Percentiles rank a stretch among this genome's conserved stretches.
phyloP scores from a whole-genome alignment of 2,329 filamentous ascomycete species.

The Xylaria polymorpha region DNA sequence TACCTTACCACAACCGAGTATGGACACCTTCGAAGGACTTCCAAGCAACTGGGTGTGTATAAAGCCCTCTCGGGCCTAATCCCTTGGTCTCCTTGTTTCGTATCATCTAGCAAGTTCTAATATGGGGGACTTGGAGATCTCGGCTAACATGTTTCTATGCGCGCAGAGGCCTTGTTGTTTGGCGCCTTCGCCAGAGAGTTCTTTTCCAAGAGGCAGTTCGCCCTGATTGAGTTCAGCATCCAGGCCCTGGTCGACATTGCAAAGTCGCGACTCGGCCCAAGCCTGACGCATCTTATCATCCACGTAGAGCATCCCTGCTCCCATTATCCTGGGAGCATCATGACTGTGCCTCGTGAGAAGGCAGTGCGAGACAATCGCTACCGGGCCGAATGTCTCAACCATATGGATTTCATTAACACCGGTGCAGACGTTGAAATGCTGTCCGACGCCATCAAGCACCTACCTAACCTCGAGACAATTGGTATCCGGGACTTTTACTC shows the following conservation, averaged over 20 bases:
- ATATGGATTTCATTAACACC: conserved; percentile 53
- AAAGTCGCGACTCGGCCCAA: conserved; percentile 54
- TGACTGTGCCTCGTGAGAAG: neutral
- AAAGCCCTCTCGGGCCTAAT: too few species aligned
- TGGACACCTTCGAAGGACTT: conserved; percentile 64
- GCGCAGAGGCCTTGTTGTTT: conserved; percentile 62
- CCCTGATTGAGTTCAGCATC: conserved; percentile 67
- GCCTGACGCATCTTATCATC: conserved; percentile 62
- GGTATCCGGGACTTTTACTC: conserved; percentile 71
- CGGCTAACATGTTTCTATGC: too few species aligned
- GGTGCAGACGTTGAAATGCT: conserved; percentile 66
- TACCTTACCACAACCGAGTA: conserved; percentile 67
- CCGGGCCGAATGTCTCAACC: conserved; percentile 45
- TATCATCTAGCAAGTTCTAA: too few species aligned
- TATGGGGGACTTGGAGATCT: too few species aligned
- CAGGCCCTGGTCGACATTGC: conserved; percentile 62
- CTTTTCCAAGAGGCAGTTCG: conserved; percentile 74
- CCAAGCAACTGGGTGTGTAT: conserved; percentile 56
- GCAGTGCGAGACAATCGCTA: conserved; percentile 9
- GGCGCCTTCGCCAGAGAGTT: conserved; percentile 69
- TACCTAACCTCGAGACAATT: conserved; percentile 66
- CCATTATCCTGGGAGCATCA: too few species aligned
- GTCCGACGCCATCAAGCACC: conserved; percentile 64
- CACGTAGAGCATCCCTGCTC: conserved; percentile 52
- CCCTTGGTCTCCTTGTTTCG: too few species aligned